These are phyloP conservation scores for Macadamia integrifolia DNA, from an alignment of 164 flowering plant species.

Conservation along the genomic window DNA sequence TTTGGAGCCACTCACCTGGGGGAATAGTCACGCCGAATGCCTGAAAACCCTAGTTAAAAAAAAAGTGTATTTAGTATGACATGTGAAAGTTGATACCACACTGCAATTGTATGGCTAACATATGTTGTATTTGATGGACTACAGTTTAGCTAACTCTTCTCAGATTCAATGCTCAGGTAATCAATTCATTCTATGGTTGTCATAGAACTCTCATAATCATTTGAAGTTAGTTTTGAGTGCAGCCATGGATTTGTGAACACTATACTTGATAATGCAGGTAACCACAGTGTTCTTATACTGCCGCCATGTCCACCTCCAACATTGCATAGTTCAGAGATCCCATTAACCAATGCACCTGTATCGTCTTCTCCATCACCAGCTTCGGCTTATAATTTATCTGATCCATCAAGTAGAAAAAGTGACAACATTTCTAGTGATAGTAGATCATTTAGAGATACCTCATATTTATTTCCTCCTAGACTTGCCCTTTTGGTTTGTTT, in stretches of 20 bases:
- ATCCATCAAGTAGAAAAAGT: conserved; percentile 1
- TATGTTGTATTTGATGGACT: neutral
- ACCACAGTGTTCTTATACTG: neutral
- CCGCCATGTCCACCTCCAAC: neutral
- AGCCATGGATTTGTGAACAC: neutral
- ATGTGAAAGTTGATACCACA: no score
- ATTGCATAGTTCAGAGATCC: neutral
- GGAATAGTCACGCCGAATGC: no score
- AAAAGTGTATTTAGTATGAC: neutral
- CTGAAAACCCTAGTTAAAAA: no score
- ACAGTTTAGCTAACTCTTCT: conserved; percentile 10
- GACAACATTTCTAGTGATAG: neutral
- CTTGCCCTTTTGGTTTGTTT: no score
- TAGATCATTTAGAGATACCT: neutral
- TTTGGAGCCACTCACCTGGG: no score
- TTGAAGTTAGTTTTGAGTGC: neutral
- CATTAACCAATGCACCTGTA: conserved; percentile 4
- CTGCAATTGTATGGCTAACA: no score
- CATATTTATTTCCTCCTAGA: no score
- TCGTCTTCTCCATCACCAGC: conserved; percentile 4
- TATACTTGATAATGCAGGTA: conserved; percentile 8
- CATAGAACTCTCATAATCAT: no score
- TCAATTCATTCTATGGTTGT: neutral
- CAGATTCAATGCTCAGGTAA: conserved; percentile 14
- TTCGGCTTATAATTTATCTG: neutral